These are phyloP conservation scores for Zizania palustris DNA, from an alignment of 202 grass and related monocot species.

Conservation along the genomic window DNA sequence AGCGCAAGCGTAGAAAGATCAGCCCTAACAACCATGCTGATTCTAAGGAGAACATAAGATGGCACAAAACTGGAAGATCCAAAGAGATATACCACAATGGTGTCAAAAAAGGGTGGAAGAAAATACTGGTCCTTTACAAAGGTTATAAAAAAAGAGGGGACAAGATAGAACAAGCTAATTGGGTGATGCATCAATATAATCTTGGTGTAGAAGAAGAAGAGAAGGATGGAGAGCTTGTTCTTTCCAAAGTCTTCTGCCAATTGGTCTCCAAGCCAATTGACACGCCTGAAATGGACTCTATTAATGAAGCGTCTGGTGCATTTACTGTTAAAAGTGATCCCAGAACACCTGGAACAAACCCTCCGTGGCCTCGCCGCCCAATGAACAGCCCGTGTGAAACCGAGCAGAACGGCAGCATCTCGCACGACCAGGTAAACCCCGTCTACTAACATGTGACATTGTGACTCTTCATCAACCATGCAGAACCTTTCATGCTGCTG, in stretches of 20 bases:
- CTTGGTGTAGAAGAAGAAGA: constrained; percentile 60
- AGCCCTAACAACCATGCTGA: neutral
- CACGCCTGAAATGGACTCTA: constrained; percentile 27
- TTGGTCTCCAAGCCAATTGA: constrained; percentile 20
- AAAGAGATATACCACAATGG: constrained; percentile 54
- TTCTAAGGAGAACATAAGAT: constrained; percentile 26
- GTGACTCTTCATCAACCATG: too few relatives aligned
- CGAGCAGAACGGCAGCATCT: constrained; percentile 29
- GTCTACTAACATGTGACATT: too few relatives aligned
- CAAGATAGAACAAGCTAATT: constrained; percentile 49
- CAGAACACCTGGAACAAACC: constrained; percentile 58
- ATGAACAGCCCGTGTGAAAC: constrained; percentile 41
- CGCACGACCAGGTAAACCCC: constrained; percentile 31
- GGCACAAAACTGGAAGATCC: constrained; percentile 80
- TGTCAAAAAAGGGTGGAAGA: constrained; percentile 70
- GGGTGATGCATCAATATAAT: constrained; percentile 94
- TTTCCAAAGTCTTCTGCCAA: constrained; percentile 76
- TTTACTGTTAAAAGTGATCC: constrained; percentile 46
- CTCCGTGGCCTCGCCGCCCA: constrained; percentile 43
- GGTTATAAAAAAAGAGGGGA: constrained; percentile 24
- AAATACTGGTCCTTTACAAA: constrained; percentile 86
- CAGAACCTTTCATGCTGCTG: neutral
- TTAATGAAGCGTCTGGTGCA: constrained; percentile 25
- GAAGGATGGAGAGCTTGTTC: constrained; percentile 56
- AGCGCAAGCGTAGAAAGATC: constrained; percentile 74